Percentiles rank a stretch among this genome's conserved stretches.
Evolutionary conservation across 1,284 basidiomycete species (phyloP).

Genomic region (Jaminaea rosea): DNA sequence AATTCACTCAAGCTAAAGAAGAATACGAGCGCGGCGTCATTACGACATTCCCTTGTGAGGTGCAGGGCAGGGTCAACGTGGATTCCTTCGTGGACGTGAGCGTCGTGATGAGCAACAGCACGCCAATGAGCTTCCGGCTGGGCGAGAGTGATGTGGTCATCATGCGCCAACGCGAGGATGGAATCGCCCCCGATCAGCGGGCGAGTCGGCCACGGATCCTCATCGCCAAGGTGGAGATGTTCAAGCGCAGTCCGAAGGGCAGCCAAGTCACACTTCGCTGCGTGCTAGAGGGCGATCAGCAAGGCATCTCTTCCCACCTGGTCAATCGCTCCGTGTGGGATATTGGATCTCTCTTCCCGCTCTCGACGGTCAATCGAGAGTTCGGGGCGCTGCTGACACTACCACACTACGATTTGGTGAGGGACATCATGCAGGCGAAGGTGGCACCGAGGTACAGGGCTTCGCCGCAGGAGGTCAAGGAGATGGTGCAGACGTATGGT

Average conservation of each 20-base stretch:
- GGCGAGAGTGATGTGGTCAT: conserved; percentile 56
- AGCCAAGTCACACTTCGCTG: conserved; percentile 49
- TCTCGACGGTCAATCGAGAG: conserved; percentile 85
- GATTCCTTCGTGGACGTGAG: conserved; percentile 30
- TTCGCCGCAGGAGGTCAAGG: conserved; percentile 8
- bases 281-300: conserved; percentile 48
- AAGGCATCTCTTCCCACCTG: conserved; percentile 43
- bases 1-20: conserved; percentile 65
- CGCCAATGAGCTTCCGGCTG: conserved; percentile 7
- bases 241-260: conserved; percentile 53
- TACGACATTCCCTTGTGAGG: background rate
- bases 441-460: conserved; percentile 42
- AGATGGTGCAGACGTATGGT: conserved; percentile 61
- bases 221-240: conserved; percentile 73
- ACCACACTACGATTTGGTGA: conserved; percentile 69
- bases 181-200: conserved; percentile 53
- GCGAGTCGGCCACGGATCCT: conserved; percentile 49
- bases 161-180: conserved; percentile 69
- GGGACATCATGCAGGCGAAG: conserved; percentile 62
- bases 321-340: conserved; percentile 62
- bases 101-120: conserved; percentile 10
- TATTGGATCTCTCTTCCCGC: conserved; percentile 72
- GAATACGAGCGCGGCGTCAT: conserved; percentile 52
- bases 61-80: conserved; percentile 6
- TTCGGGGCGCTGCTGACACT: conserved; percentile 76